Evolutionary conservation across 306 rosid genomes (phyloP), one percentile per base, ranked within the genome.

Genomic region (Psophocarpus tetragonolobus): DNA sequence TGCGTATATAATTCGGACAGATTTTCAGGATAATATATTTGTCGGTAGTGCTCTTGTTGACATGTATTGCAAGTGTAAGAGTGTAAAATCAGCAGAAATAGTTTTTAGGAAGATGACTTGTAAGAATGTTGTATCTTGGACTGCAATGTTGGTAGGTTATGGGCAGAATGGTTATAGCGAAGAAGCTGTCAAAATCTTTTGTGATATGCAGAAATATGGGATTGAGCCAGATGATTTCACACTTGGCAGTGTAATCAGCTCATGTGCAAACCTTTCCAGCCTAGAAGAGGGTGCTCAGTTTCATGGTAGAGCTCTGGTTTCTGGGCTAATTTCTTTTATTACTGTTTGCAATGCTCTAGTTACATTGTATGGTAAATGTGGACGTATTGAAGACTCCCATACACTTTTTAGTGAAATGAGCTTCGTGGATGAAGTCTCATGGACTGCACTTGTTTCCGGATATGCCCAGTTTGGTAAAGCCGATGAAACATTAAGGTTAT

Each of bases 381-480:
- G 97, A 74, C 87, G 96, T 90, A 69, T 90, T 3, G 90, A 87
- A 63, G 88, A 90, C 71, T 87, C 96, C 53, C 81, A 80, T 69
- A 53, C 17, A 71, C 88, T 94, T 71, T 94, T 94, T 77, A 68
- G 75, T 78, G 98, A 89, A 80, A 94, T 92, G 91, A 77, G 78
- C 39, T 71, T 75, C 74, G 79, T 72, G 78, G 98, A 94, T 76
- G 92, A 90, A 83, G 93, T 94, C 64, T 87, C 98, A 5, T 94
- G 98, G 98, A 92, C 98, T 29, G 96, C 98, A 56, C 81, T 92
- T 89, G 93, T 94, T 81, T 89, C 97, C 33, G 98, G 92, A 54
- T 89, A 90, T 41, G 91, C 97, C 23, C 87, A 85, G 66, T 92
- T 89, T 87, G 97, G 96, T 75, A 89, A 94, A 73, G 97, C 89